These are phyloP conservation scores for Phytophthora brassicae DNA, from an alignment of 352 stramenopile genomes.

Conservation along the genomic window DNA sequence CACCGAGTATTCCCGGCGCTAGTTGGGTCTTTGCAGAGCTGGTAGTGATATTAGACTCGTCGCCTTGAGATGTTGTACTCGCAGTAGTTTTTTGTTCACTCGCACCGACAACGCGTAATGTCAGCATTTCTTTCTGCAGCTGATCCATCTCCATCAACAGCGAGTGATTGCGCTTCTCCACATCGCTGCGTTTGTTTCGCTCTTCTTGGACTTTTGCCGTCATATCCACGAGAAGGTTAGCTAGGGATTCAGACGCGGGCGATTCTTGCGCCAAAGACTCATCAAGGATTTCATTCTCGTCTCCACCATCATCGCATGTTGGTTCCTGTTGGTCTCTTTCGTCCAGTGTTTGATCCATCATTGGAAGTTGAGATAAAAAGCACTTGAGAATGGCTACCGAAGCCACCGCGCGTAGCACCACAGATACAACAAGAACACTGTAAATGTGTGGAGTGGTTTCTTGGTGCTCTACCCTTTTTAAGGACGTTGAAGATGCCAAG, in stretches of 20 bases:
- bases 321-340: conserved; percentile 13
- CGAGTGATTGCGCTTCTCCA: conserved; percentile 68
- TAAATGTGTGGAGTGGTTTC: conserved; percentile 9
- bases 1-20: conserved; percentile 8
- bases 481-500: conserved; percentile 24
- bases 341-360: conserved; percentile 9
- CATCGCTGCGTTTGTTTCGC: conserved; percentile 43
- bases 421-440: background rate
- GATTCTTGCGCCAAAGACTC: background rate
- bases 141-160: conserved; percentile 72
- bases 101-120: conserved; percentile 45
- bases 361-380: background rate
- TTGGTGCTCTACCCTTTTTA: conserved; percentile 17
- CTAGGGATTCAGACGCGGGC: conserved; percentile 39
- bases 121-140: conserved; percentile 60
- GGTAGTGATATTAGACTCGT: background rate
- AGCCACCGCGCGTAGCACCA: too few relatives aligned
- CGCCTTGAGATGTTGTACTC: background rate
- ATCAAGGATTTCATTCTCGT: conserved; percentile 8
- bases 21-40: conserved; percentile 17
- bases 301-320: conserved; percentile 12
- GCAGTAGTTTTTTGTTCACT: conserved; percentile 9
- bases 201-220: conserved; percentile 65
- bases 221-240: conserved; percentile 60
- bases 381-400: too few relatives aligned